Evolutionary conservation across 352 stramenopile species (phyloP).

Genomic region (Blastocystis sp.): DNA sequence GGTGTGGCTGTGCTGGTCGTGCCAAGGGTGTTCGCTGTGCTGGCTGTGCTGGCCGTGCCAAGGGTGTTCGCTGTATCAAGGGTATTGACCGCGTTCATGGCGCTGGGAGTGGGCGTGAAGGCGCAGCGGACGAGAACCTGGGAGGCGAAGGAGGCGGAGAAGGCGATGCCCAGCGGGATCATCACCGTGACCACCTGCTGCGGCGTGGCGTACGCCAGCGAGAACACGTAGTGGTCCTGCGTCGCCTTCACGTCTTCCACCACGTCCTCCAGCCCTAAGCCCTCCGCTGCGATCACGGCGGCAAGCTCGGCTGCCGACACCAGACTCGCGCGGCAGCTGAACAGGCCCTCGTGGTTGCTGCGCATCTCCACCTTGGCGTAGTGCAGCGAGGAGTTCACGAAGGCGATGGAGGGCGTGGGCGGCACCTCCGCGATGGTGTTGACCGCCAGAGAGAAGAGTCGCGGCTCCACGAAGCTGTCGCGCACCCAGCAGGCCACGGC

Average conservation of each 20-base stretch:
- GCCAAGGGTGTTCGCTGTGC: too few relatives aligned
- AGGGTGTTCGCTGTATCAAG: too few relatives aligned
- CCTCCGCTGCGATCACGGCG: too few relatives aligned
- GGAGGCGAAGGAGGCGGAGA: not conserved
- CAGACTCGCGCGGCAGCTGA: not conserved
- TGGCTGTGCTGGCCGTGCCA: too few relatives aligned
- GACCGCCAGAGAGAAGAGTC: not conserved
- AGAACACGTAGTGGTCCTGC: not conserved
- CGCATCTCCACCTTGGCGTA: not conserved
- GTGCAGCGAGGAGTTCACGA: not conserved
- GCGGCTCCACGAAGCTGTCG: constrained; percentile 38
- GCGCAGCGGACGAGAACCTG: not conserved
- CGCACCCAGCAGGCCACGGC: constrained; percentile 24
- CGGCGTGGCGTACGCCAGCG: not conserved
- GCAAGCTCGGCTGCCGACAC: not conserved
- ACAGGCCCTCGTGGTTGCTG: not conserved
- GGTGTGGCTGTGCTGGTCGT: too few relatives aligned
- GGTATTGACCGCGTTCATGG: too few relatives aligned
- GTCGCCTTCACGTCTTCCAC: not conserved
- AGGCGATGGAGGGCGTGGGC: not conserved
- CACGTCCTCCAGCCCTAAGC: not conserved
- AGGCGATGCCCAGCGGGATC: not conserved
- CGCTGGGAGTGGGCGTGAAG: not conserved
- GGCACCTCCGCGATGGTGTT: not conserved
- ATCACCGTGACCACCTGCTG: not conserved